Conservation (phyloP, 345 rosid species). For the Trapa bicornis region DNA sequence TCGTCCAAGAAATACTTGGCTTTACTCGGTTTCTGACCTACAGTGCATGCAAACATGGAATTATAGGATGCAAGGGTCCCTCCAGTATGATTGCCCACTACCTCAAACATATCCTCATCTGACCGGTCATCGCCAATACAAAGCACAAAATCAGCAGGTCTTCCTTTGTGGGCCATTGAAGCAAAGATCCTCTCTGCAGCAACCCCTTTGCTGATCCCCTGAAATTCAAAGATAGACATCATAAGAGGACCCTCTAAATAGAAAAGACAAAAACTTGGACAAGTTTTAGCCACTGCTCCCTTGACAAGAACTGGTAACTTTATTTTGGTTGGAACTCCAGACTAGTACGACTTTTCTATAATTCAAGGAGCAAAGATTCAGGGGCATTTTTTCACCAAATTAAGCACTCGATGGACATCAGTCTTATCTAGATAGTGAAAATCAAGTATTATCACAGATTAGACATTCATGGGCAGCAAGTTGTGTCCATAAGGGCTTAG, state of each 20-base stretch:
- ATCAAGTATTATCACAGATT: background rate
- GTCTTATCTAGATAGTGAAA: background rate
- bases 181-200: slow-evolving; percentile 50
- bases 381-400: background rate
- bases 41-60: slow-evolving; percentile 71
- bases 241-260: background rate
- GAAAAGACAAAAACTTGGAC: background rate
- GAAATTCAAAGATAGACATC: slow-evolving; percentile 2
- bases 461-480: background rate
- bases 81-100: slow-evolving; percentile 24
- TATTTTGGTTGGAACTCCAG: background rate
- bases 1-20: slow-evolving; percentile 84
- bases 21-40: slow-evolving; percentile 95
- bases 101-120: slow-evolving; percentile 73
- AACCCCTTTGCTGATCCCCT: slow-evolving; percentile 59
- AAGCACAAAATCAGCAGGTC: slow-evolving; percentile 46
- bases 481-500: background rate
- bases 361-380: background rate
- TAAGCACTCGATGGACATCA: background rate
- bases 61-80: slow-evolving; percentile 30
- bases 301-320: background rate
- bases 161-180: slow-evolving; percentile 32
- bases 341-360: background rate
- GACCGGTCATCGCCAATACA: slow-evolving; percentile 72
- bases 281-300: background rate